Base-by-base conservation (phyloP, 2,329 filamentous ascomycete species). In the Phoma sp. region DNA sequence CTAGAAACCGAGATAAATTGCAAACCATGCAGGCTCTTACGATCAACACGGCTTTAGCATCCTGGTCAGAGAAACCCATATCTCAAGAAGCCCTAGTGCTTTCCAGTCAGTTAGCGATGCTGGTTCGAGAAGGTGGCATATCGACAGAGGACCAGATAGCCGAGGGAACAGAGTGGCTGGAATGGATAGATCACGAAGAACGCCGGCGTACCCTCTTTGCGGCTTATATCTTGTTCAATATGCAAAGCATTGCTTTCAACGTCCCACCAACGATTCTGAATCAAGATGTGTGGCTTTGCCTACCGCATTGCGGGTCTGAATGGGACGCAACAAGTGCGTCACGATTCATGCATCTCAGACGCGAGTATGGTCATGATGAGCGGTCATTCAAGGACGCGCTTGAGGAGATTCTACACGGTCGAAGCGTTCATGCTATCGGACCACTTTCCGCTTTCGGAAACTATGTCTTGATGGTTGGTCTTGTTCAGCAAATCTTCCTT, bases 201-300 rank as follows among this genome's bases (percentile, higher is more conserved):
- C 36, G 36, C 36, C 36, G 36, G 18, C 36, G 36, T 11, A 39
- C 36, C 14, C 36, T 39, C 7, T 23, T 39, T 23, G 36, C 14
- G 5, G 36, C 36, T 23, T 39, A 39, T 23, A 18, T 39, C 23
- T 39, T 39, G 36, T 39, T 39, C 36, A 39, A 39, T 14, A 39
- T 39, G 36, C 36, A 39, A 23, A 39, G 36, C 18, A 39, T 39
- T 12, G 36, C 36, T n/a, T 39, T 39, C 23, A 39, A 39, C 20
- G 23, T 39, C 18, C 36, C 36, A 26, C 36, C 36, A 14, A 17
- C 23, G 17, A 39, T 39, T 17, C 14, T 21, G 18, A 39, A 39
- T 39, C 36, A 39, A 23, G 36, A 39, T 39, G 23, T 39, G 18
- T 39, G 7, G 9, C 36, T 39, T 4, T 39, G 36, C 36, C 18